These are phyloP conservation scores for Mucor saturninus DNA, from an alignment of 371 early-diverging fungal genomes.

Conservation along the genomic window DNA sequence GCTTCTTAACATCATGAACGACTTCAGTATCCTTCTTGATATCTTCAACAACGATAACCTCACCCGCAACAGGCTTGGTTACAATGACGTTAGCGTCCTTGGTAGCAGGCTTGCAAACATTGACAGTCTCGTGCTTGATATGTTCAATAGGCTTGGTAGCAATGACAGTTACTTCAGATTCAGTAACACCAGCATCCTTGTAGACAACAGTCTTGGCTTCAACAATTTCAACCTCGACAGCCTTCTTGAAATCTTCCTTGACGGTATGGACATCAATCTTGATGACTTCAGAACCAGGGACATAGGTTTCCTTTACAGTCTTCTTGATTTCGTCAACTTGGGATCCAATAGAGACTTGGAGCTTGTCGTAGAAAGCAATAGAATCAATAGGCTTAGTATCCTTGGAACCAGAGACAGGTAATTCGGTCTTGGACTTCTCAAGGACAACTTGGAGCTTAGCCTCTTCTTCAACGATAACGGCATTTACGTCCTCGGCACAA, in stretches of 20 bases:
- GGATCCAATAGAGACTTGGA: slow-evolving; percentile 8
- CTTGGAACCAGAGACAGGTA: neutral
- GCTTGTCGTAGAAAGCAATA: slow-evolving; percentile 16
- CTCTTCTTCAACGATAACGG: slow-evolving; percentile 20
- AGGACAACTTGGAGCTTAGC: slow-evolving; percentile 12
- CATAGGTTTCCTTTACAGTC: slow-evolving; percentile 17
- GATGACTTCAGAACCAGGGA: neutral
- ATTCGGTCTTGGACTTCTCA: slow-evolving; percentile 12
- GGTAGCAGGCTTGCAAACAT: slow-evolving; percentile 10
- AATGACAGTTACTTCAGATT: neutral
- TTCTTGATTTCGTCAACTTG: slow-evolving; percentile 19
- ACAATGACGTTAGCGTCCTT: neutral
- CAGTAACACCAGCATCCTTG: slow-evolving; percentile 1
- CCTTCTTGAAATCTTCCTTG: slow-evolving; percentile 16
- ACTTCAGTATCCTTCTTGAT: neutral
- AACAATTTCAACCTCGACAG: neutral
- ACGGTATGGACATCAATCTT: slow-evolving; percentile 10
- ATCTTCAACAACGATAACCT: neutral
- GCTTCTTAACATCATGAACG: too few species aligned
- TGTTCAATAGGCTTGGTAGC: neutral
- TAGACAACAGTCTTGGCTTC: slow-evolving; percentile 19
- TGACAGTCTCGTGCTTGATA: neutral
- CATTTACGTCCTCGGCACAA: slow-evolving; percentile 16
- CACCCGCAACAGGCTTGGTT: neutral
- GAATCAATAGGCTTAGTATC: neutral